Base-by-base conservation (phyloP, 768 basidiomycete species). In the Boletus rubropictus region DNA sequence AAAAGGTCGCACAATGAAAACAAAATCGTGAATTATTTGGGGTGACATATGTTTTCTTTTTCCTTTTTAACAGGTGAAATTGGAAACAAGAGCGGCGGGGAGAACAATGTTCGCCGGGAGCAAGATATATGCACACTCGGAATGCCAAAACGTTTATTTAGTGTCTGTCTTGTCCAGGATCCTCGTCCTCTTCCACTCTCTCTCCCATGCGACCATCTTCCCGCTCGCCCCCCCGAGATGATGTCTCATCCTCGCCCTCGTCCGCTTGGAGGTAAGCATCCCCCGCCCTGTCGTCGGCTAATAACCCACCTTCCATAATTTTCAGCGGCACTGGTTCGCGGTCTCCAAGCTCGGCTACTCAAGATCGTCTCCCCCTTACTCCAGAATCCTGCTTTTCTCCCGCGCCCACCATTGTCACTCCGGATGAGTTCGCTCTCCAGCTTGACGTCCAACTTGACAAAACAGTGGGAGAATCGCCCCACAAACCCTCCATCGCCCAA, bases 261-360 rank as follows among this genome's bases (percentile, higher is more conserved):
- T 65, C 61, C 24, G 32, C 46, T 14, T 54, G 48, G 49, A 65
- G 64, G 64, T 66, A 29, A 8, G 64, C 45, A 20, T 35, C 11
- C 18, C n/a, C 38, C 20, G 10, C 25, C 14, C 20, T 34, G 9
- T 7, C 40, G 27, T 46, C 4, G 12, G 0, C 25, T 15, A 5
- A 10, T 18, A 1, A 29, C 25, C 15, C 24, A 18, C 27, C n/a
- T 12, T 12, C 2, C 21, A 11, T 27, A 4, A 5, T 22, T n/a
- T 42, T 14, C 12, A 51, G 57, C 42, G 39, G 35, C 39, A 18
- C 40, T 5, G 31, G 17, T 11, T 64, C 56, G 24, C 53, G 21
- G 34, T 59, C 55, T 3, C 51, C 51, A 5, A 52, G 48, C 35
- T 55, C 52, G 20, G 29, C 41, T n/a, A 46, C 45, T 18, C 55